Evolutionary conservation across 202 grass and related monocot genomes (phyloP), one percentile per base, ranked within the genome.

Genomic region (Panicum hallii): DNA sequence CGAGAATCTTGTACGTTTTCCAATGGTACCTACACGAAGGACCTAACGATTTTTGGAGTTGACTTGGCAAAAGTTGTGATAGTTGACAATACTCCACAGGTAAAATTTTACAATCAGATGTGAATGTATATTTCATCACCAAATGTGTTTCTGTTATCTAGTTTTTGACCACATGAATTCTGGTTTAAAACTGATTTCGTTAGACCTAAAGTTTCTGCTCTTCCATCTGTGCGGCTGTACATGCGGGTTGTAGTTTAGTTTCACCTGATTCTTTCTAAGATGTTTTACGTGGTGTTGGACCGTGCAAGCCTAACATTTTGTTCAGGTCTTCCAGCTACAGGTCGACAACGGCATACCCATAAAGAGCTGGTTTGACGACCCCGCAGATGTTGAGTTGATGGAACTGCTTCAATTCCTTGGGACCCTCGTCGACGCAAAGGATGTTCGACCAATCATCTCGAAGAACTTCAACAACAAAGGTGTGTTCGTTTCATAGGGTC

Each of bases 291-390:
- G 57, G 9, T 60, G 57, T 26, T 60, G 9, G 57, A 55, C 72
- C 30, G 3, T 14, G 72, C 11, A 75, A 75, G 11, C 6, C 7
- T 75, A 56, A 75, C 23, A 62, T 62, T 62, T 62, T 62, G 11
- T 30, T 28, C 58, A 62, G 58, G 58, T 62, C 58, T 62, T 62
- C 58, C 78, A 70, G 43, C 75, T 88, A 79, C 91, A 93, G 87
- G 85, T 86, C n/a, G 57, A 93, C 80, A 93, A 93, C 26, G 91
- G 91, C 20, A 93, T 93, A 73, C 91, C 85, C 13, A 93, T 93
- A 66, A 90, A 88, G 82, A 93, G 91, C 41, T 93, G 91, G 91
- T 93, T 83, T 80, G 88, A 90, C 36, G 91, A 93, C 43, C 88
- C 77, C 12, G 41, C 85, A 34, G 91, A 93, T 46, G 30, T 70